Conservation (phyloP, 768 basidiomycete species). For the Pleurotus platypus region DNA sequence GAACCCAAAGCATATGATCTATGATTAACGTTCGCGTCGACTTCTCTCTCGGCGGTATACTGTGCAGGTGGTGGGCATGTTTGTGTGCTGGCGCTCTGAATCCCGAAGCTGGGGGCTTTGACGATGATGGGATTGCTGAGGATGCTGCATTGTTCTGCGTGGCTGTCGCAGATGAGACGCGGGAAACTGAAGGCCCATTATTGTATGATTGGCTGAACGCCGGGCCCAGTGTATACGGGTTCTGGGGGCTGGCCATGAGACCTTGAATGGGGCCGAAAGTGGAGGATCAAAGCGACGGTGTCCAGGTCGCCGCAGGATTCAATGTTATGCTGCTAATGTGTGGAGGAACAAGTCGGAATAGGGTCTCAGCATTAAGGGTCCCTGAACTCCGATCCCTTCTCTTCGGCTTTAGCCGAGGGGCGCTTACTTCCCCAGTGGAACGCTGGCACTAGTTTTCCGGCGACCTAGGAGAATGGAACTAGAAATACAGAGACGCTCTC, state of each 20-base stretch:
- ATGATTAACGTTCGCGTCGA: conserved; percentile 86
- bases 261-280: background rate
- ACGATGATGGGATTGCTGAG: conserved; percentile 8
- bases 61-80: conserved; percentile 84
- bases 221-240: background rate
- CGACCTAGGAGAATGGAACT: no score
- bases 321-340: background rate
- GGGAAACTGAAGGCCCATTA: background rate
- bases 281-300: background rate
- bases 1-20: conserved; percentile 86
- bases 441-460: no score
- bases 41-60: conserved; percentile 84
- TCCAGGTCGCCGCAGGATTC: background rate
- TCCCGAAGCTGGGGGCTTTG: conserved; percentile 10
- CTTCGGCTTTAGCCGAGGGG: background rate
- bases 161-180: background rate
- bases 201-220: background rate
- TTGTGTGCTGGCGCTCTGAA: conserved; percentile 80
- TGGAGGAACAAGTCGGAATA: conserved; percentile 8
- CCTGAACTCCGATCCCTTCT: background rate
- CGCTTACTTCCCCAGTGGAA: no score
- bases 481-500: no score
- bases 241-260: background rate
- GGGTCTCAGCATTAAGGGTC: background rate
- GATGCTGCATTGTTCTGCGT: background rate